Evolutionary conservation across 2,329 filamentous ascomycete species (phyloP), one percentile per base, ranked within the genome.

Genomic region (Zymoseptoria pseudotritici): DNA sequence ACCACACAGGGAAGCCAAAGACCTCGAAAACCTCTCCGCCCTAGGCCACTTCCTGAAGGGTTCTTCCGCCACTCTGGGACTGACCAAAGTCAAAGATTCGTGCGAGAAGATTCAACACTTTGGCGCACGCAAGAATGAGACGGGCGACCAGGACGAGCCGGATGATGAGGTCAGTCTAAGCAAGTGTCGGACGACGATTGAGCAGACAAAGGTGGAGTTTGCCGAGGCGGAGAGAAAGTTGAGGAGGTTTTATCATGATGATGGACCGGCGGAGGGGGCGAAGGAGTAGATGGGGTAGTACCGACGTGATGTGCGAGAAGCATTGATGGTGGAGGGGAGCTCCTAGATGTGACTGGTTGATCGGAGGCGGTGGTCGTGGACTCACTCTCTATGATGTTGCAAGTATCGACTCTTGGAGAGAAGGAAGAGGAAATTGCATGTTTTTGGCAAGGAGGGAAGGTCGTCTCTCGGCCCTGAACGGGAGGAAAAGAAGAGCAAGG

Each of bases 21-120:
- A 96, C 61, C 84, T 97, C 59, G 75, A 78, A n/a, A 79, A 86
- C 66, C 84, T 97, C 46, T 96, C 91, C 36, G 82, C 84, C 57
- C 86, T 96, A 31, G 94, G 94, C 50, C 94, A 99, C 77, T 99
- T 96, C 78, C 82, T 99, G 67, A 99, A 99, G 78, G 94, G 94
- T 61, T 97, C 93, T 6, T 97, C 93, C 8, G 93, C 94, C 49
- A 97, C 94, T 3, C 83, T 99, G 57, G 94, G 94, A 53, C 83
- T 97, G 58, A 87, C 84, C 70, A 95, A 95, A 75, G 88, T 99
- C 69, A 90, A 91, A 74, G 91, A 97, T 71, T 88, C 86, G 63
- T 99, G 94, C 78, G 92, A 97, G 77, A 91, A 95, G 80, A 97
- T 99, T 70, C 93, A 99, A 76, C 88, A 96, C 71, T 95, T 87